These are phyloP conservation scores for Calonectria pteridis DNA, from an alignment of 2,329 filamentous ascomycete species.

Conservation along the genomic window DNA sequence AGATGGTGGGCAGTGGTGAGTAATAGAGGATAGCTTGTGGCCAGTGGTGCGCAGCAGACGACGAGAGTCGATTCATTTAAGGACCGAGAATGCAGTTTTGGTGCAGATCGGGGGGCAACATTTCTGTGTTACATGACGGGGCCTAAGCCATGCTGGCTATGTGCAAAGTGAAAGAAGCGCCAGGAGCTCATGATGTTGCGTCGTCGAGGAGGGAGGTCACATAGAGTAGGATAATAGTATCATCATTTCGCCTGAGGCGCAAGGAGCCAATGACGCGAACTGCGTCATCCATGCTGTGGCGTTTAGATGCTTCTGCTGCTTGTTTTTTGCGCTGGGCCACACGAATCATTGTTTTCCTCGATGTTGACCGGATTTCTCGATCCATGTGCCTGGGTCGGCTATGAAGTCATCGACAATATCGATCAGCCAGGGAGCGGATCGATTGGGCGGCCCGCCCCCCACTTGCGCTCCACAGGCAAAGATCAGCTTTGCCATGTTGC, in stretches of 20 bases:
- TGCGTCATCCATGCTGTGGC: slow-evolving; percentile 42
- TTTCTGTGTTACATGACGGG: not conserved
- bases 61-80: not conserved
- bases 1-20: slow-evolving; percentile 1
- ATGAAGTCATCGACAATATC: slow-evolving; percentile 42
- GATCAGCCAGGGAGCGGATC: not conserved
- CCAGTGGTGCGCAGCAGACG: slow-evolving; percentile 21
- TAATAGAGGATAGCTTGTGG: slow-evolving; percentile 16
- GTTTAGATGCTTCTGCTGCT: not conserved
- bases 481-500: not conserved
- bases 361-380: slow-evolving; percentile 38
- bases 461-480: not conserved
- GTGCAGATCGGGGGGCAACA: slow-evolving; percentile 13
- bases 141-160: slow-evolving; percentile 1
- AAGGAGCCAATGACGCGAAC: slow-evolving; percentile 39
- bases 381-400: slow-evolving; percentile 26
- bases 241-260: slow-evolving; percentile 33
- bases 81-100: not conserved
- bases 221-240: not conserved
- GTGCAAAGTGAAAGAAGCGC: not conserved
- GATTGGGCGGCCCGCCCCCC: not conserved
- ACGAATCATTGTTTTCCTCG: slow-evolving; percentile 28
- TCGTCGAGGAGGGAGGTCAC: slow-evolving; percentile 3
- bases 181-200: not conserved
- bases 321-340: slow-evolving; percentile 15